Evolutionary conservation across 2,329 filamentous ascomycete genomes (phyloP), one percentile per base, ranked within the genome.

Genomic region (Calonectria pteridis): DNA sequence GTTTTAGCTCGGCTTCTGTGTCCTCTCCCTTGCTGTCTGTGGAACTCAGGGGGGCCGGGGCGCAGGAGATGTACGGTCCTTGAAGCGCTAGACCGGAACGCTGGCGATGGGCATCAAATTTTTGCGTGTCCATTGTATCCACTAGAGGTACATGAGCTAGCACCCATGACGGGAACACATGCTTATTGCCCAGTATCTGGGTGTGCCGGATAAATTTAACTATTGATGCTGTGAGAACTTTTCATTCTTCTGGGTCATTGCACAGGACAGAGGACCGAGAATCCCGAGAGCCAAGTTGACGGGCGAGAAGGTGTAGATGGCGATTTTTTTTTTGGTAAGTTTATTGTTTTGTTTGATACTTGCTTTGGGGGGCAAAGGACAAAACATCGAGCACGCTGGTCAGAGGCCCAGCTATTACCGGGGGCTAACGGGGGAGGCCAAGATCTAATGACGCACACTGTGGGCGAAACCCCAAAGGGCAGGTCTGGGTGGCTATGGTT

Each of bases 1-100:
- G 75, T 79, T 77, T 79, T 79, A 80, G 76, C 78, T 80, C 73
- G 71, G 76, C 68, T 73, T 29, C 59, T 67, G 67, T 66, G 51
- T 63, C 69, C 46, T 75, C 76, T 78, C 73, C 77, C 77, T 80
- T 79, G 78, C 71, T 65, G 74, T 71, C 58, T 59, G 77, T 81
- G 77, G 75, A 74, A 67, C 73, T 71, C 49, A 71, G 72, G 73
- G 53, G 55, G 72, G 76, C 72, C 69, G 69, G 65, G 73, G 69
- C 55, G 74, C 71, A 70, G 67, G 66, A 77, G 74, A 77, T 73
- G 53, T 65, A 67, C 53, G 59, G 37, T 64, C 67, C 43, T 65
- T 75, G 69, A 75, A 79, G 73, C 71, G 71, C 73, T 77, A 62
- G 78, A 69, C 71, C 72, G 75, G 77, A 75, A 77, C 68, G 71